Evolutionary conservation across 2,329 filamentous ascomycete species (phyloP), one percentile per base, ranked within the genome.

Genomic region (Pleomassaria siparia): DNA sequence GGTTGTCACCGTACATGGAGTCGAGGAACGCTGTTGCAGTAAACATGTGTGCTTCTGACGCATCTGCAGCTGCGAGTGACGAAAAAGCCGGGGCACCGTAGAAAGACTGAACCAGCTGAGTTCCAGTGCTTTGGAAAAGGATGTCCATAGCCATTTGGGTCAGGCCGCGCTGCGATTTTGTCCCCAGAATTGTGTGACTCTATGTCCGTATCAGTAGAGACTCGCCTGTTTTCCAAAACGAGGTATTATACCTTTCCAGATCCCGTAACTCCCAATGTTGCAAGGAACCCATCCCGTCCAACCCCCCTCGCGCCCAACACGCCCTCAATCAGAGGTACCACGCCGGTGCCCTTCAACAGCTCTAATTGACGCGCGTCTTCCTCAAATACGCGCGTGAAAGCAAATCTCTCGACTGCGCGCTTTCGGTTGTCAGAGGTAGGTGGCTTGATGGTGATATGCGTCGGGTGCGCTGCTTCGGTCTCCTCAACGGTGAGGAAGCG

Each of bases 141-240:
- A 95, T 82, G 64, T 97, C 92, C 45, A 99, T 85, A 0, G 90
- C 83, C 63, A 99, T 86, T 70, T 99, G 94, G 0, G 91, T 95
- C 44, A 99, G 76, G 53, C 94, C 94, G 55, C 92, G 86, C 71
- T 96, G 89, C 18, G 81, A 83, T 58, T 86, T 87, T 11, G 89
- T 95, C 46, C 94, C 94, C 13, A 99, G 81, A 50, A 97, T 96
- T 0, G 94, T 99, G 70, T 99, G 92, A 54, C 89, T 95, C 92
- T 96, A 64, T 16, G 30, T 20, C 16, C 13, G 16, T n/a, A 41
- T 44, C 15, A 47, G 40, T 30, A 28, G 15, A 18, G 15, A 15
- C 18, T 22, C 12, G 15, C 2, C 25, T 11, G 29, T 20, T 12
- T 32, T 25, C 8, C 9, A 11, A 15, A 26, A 43, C n/a, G 22